phyloP scores from a whole-genome alignment of 73 alveolate genomes.

The Stentor coeruleus region DNA sequence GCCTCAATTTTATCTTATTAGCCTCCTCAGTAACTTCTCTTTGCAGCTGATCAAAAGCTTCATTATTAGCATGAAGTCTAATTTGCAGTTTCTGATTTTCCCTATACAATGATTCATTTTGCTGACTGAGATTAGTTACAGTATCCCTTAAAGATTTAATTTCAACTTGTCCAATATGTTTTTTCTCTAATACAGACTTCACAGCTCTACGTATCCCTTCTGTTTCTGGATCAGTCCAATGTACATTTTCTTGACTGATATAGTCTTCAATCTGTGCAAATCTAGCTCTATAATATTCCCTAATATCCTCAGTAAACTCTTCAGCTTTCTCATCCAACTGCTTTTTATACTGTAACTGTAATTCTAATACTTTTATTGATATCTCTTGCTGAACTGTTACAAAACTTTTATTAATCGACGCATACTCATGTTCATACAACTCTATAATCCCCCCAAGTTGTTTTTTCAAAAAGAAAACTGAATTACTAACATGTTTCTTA shows the following conservation, averaged over 20 bases:
- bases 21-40: not conserved
- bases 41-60: conserved; percentile 21
- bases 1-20: not conserved
- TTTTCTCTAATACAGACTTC: not conserved
- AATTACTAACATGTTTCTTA: not conserved
- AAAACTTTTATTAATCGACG: not conserved
- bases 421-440: not conserved
- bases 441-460: not conserved
- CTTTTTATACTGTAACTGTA: not conserved
- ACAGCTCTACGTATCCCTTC: conserved; percentile 10
- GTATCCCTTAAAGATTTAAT: not conserved
- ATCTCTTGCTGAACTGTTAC: not conserved
- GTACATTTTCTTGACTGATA: not conserved
- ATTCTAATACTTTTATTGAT: not conserved
- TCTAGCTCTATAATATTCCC: not conserved
- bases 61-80: not conserved
- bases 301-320: no score
- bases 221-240: conserved; percentile 17
- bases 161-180: not conserved
- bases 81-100: not conserved
- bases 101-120: not conserved
- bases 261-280: not conserved
- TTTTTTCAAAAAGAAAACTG: not conserved
- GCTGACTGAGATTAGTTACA: not conserved
- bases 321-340: no score